Evolutionary conservation across 1,139 yeast genomes (phyloP).

Genomic region (Taiozyma onychis): DNA sequence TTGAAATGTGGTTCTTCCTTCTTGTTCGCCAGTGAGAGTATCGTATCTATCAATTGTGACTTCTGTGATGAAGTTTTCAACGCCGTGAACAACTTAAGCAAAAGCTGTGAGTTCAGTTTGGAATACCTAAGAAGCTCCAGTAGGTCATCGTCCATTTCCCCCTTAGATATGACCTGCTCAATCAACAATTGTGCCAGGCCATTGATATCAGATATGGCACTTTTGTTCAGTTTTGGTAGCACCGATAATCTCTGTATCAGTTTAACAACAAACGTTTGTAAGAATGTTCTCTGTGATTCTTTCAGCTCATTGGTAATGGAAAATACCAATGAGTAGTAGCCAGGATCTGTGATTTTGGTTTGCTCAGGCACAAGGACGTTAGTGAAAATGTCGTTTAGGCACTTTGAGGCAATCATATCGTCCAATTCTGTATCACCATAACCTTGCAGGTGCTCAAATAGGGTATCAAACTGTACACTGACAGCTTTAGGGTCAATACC

Average conservation of each 20-base stretch:
- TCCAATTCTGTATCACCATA: not conserved
- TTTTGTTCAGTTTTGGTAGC: slow-evolving; percentile 4
- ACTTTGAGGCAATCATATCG: not conserved
- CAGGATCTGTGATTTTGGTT: not conserved
- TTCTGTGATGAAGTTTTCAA: not conserved
- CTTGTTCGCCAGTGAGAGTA: slow-evolving; percentile 13
- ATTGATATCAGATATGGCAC: not conserved
- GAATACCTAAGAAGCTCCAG: slow-evolving; percentile 2
- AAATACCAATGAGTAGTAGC: not conserved
- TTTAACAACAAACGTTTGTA: not conserved
- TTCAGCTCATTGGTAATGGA: not conserved
- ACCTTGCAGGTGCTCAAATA: not conserved
- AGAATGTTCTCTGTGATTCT: not conserved
- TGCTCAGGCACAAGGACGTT: not conserved
- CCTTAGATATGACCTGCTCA: not conserved
- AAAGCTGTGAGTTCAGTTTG: not conserved
- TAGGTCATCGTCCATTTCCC: not conserved
- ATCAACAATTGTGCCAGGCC: slow-evolving; percentile 1
- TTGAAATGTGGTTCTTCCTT: slow-evolving; percentile 10
- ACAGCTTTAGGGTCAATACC: not conserved
- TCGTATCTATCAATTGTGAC: slow-evolving; percentile 1
- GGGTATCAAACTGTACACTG: not conserved
- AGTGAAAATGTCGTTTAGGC: not conserved
- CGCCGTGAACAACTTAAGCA: not conserved
- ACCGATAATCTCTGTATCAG: slow-evolving; percentile 1